Conservation (phyloP, 805 yeast genomes). For the Saccharomycopsis olivae region DNA sequence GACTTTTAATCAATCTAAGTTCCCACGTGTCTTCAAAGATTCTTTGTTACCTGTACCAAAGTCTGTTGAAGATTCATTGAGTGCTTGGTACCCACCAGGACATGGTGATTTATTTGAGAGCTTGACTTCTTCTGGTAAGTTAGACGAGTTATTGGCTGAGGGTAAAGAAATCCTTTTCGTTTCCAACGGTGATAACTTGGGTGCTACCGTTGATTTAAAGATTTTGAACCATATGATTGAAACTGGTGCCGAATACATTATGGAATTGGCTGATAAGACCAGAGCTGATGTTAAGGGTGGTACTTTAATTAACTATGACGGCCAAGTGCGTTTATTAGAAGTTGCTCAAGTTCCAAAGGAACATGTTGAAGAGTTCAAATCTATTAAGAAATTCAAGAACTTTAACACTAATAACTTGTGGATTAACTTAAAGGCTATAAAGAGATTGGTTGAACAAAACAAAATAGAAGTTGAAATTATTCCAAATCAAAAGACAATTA, state of each 20-base stretch:
- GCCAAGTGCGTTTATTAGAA: slow-evolving; percentile 86
- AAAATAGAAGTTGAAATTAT: slow-evolving; percentile 86
- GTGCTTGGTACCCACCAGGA: slow-evolving; percentile 99
- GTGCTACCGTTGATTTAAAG: slow-evolving; percentile 92
- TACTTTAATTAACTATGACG: slow-evolving; percentile 92
- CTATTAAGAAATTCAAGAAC: slow-evolving; percentile 94
- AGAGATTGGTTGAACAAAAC: slow-evolving; percentile 78
- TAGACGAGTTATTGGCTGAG: slow-evolving; percentile 78
- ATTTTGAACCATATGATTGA: slow-evolving; percentile 89
- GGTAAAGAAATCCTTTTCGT: slow-evolving; percentile 94
- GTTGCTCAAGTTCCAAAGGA: slow-evolving; percentile 98
- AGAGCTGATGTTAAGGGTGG: slow-evolving; percentile 99
- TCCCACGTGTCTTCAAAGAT: slow-evolving; percentile 92
- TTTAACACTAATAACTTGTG: slow-evolving; percentile 97
- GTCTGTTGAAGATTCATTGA: slow-evolving; percentile 53
- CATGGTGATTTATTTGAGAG: slow-evolving; percentile 97
- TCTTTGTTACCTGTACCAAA: slow-evolving; percentile 94
- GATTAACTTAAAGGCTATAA: slow-evolving; percentile 91
- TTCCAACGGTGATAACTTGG: slow-evolving; percentile 96
- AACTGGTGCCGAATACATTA: slow-evolving; percentile 84
- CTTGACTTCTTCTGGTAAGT: slow-evolving; percentile 79
- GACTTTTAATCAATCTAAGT: slow-evolving; percentile 96
- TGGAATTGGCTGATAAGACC: slow-evolving; percentile 98
- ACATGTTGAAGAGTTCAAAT: slow-evolving; percentile 95
- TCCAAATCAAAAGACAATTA: slow-evolving; percentile 82